These are phyloP conservation scores for Dinochytrium kinnereticum DNA, from an alignment of 371 early-diverging fungal species.

Conservation along the genomic window DNA sequence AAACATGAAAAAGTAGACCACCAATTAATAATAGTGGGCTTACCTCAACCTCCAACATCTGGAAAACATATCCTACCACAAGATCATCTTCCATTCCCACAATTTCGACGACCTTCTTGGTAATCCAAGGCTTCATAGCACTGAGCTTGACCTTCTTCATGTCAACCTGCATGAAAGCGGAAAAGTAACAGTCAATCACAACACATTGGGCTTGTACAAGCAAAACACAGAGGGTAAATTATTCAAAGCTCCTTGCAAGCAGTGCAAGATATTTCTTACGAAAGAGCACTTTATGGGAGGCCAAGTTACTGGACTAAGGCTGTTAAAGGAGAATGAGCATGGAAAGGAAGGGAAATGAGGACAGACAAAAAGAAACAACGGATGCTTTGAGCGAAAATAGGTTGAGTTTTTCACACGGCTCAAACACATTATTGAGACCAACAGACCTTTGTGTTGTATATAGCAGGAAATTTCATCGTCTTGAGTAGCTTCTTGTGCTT, in stretches of 20 bases:
- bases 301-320: neutral
- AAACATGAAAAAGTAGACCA: too few species aligned
- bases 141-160: constrained; percentile 85
- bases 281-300: too few species aligned
- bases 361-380: too few species aligned
- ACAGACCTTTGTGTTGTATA: constrained; percentile 78
- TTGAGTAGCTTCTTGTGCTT: constrained; percentile 85
- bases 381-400: too few species aligned
- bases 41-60: constrained; percentile 79
- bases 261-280: too few species aligned
- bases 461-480: constrained; percentile 81
- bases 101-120: constrained; percentile 71
- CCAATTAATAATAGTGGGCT: too few species aligned
- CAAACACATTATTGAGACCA: too few species aligned
- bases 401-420: too few species aligned
- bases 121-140: constrained; percentile 85
- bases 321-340: neutral
- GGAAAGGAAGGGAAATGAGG: too few species aligned
- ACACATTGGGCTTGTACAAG: too few species aligned
- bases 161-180: constrained; percentile 65
- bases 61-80: constrained; percentile 82
- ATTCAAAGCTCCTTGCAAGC: too few species aligned
- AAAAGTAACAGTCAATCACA: neutral
- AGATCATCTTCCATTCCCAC: constrained; percentile 96
- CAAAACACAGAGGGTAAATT: too few species aligned